Base-by-base conservation (phyloP, 129 eudicot species). In the Logfia minima region DNA sequence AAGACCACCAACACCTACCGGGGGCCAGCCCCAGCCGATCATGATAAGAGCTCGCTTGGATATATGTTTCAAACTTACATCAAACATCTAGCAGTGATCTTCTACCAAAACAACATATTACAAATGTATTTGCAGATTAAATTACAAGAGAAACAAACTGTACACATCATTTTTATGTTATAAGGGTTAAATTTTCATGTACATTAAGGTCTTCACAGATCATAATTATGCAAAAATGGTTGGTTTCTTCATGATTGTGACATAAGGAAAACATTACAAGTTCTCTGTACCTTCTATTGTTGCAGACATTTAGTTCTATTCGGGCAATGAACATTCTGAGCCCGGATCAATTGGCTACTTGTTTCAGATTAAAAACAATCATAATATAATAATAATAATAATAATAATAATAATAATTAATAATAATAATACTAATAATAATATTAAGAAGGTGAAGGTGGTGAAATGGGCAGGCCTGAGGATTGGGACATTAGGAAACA, bases 11-110 rank as follows among this genome's bases (percentile, higher is more conserved):
- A 93, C 98, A 58, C 98, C 98, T 71, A 93, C 95, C 2, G 79
- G 97, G 66, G 98, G 98, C 5, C 91, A 92, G 18, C 98, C 98
- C 51, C 98, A 93, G 71, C 95, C 96, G 92, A 87, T 60, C 89
- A 73, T 6, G 98, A 90, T 71, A 88, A 97, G 71, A 87, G 75
- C 76, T 90, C 97, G 19, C 98, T 93, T 55, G 98, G 97, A 62
- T 93, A 93, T 74, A 90, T 93, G 55, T 37, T 28, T 56, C 58
- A 63, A 29, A 48, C 39, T 61, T 74, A 9, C 4, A 19, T 59
- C 23, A 6, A 74, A 37, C 68, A 58, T 37, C 77, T 21, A 56
- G 7, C 77, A 53, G n/a, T 7, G 26, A 16, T 51, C 21, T 22
- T 35, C 19, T 37, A 66, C 35, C 66, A 34, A 61, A 70, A 45